These are phyloP conservation scores for Populus tomentosa DNA, from an alignment of 441 rosid species.

Conservation along the genomic window DNA sequence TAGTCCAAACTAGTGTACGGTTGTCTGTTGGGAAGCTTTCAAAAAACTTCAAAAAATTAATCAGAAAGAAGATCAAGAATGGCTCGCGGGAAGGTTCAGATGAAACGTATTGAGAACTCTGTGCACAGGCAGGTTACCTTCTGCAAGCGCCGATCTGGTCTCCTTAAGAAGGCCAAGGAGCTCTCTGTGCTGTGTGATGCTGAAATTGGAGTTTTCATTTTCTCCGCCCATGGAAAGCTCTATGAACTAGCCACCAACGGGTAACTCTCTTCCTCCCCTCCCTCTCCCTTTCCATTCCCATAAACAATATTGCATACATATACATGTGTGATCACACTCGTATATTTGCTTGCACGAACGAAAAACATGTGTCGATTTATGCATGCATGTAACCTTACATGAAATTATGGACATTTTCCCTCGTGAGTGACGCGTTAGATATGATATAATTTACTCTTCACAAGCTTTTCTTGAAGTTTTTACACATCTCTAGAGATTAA, in stretches of 20 bases:
- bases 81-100: slow-evolving; percentile 92
- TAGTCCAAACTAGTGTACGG: slow-evolving; percentile 99
- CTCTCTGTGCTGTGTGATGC: slow-evolving; percentile 94
- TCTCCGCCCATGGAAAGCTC: slow-evolving; percentile 79
- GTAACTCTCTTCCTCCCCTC: slow-evolving; percentile 21
- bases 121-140: slow-evolving; percentile 95
- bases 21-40: slow-evolving; percentile 42
- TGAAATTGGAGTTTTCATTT: slow-evolving; percentile 76
- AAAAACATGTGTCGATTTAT: background rate
- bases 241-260: slow-evolving; percentile 86
- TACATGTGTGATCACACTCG: background rate
- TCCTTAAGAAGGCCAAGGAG: slow-evolving; percentile 95
- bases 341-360: background rate
- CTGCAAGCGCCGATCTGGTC: slow-evolving; percentile 93
- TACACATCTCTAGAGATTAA: background rate
- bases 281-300: background rate
- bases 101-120: slow-evolving; percentile 80
- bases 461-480: background rate
- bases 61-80: slow-evolving; percentile 17
- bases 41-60: background rate
- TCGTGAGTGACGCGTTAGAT: background rate
- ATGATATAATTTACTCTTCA: background rate
- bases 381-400: background rate
- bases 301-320: background rate
- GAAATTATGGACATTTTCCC: background rate